Evolutionary conservation across 208 protist species (phyloP), one percentile per base, ranked within the genome.

Genomic region (Kentomonas sorsogonicus): DNA sequence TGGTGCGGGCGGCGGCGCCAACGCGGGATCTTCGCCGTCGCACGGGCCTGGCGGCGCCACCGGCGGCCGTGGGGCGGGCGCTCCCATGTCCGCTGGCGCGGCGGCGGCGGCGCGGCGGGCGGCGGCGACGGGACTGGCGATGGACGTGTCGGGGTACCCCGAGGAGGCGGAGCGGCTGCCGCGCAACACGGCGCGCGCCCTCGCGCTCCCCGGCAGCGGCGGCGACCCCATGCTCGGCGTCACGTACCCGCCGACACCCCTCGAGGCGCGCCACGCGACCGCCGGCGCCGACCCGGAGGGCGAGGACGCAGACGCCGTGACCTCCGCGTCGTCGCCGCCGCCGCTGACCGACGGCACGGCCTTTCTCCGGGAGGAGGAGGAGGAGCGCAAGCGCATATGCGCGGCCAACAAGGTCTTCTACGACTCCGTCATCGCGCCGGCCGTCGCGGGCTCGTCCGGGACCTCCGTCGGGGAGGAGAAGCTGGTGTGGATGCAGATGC

Each of bases 401-500:
- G 51, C 58, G 22, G 71, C 77, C 0, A 93, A 93, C 70, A 52
- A 50, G 51, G 71, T 74, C 40, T 90, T 93, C 53, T 77, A 83
- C 57, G 66, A 77, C 29, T 82, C 6, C 53, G 29, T n/a, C 52
- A 39, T 39, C 9, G 43, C 51, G 34, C 1, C 50, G 3, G 10
- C 18, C 27, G 47, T 16, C 26, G 2, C 20, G 10, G n/a, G 46
- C 26, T 39, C 48, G 11, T 18, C 27, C 10, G 16, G 23, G 48
- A 29, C 15, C 22, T 29, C 22, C 45, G 22, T 11, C 11, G 39
- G 23, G 27, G n/a, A 33, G 16, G 46, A 60, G 20, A 54, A 55
- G 30, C 53, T 94, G 22, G 66, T 86, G 30, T 94, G 83, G 82
- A 69, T 91, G 69, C 87, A 94, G 64, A 43, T 94, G 38, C 87